A percentile compares a stretch with the other conserved stretches of the same genome.
Conservation (phyloP, 768 basidiomycete genomes). For the Rhizopogon roseolus region DNA sequence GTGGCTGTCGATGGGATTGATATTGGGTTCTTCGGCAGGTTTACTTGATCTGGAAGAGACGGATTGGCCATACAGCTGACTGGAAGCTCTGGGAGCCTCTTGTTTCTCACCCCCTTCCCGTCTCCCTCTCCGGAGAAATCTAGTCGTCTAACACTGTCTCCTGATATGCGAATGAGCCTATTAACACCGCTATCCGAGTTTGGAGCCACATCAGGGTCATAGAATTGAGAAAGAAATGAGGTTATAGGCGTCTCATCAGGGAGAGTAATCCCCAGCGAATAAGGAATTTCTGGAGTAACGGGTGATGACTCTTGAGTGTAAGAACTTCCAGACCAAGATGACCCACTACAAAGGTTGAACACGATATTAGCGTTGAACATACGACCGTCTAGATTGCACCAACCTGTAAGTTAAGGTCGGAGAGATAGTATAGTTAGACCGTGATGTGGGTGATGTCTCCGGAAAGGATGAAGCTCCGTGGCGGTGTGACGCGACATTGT, state of each 20-base stretch:
- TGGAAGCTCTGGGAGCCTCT: neutral
- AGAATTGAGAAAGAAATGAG: conserved; percentile 7
- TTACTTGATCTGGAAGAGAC: neutral
- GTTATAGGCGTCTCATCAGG: conserved; percentile 7
- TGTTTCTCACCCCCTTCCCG: neutral
- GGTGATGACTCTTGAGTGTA: conserved; percentile 11
- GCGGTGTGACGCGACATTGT: neutral
- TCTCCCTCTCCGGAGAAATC: neutral
- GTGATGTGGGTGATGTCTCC: neutral
- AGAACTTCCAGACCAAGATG: conserved; percentile 13
- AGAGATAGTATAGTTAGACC: conserved; percentile 6
- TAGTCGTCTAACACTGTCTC: neutral
- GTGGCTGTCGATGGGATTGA: neutral
- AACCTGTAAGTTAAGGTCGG: conserved; percentile 23
- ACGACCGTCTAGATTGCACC: neutral
- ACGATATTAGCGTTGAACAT: neutral
- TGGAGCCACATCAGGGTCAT: neutral
- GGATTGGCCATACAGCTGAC: neutral
- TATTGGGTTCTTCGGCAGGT: neutral
- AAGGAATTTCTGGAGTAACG: conserved; percentile 15
- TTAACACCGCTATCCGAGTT: neutral
- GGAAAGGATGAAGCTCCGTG: neutral
- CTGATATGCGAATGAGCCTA: neutral
- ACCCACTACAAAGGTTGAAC: neutral
- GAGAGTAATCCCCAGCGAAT: conserved; percentile 7